A percentile compares a stretch with the other conserved stretches of the same genome.
phyloP scores from a whole-genome alignment of 345 rosid genomes.

The Erucastrum elatum region DNA sequence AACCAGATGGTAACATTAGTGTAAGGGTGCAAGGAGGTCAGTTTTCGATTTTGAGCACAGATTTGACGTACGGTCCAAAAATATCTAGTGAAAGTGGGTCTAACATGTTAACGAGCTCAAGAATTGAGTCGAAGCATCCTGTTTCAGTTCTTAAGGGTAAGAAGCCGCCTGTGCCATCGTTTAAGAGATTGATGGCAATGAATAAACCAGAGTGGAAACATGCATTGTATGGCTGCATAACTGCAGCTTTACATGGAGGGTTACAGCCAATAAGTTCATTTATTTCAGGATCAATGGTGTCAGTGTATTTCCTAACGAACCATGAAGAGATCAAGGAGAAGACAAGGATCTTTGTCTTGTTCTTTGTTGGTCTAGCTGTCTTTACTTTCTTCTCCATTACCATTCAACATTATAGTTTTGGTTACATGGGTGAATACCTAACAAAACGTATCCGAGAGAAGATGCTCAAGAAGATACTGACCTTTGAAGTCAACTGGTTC shows the following conservation, averaged over 20 bases:
- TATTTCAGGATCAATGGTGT: constrained; percentile 48
- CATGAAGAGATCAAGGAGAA: constrained; percentile 51
- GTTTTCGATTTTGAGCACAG: constrained; percentile 19
- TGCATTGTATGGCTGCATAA: constrained; percentile 48
- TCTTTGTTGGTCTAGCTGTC: constrained; percentile 48
- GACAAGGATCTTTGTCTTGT: constrained; percentile 44
- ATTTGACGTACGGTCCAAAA: constrained; percentile 41
- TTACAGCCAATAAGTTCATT: constrained; percentile 52
- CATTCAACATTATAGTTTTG: constrained; percentile 61
- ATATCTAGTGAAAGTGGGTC: constrained; percentile 45
- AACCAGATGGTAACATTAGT: not conserved
- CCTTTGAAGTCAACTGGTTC: constrained; percentile 77
- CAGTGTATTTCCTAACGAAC: constrained; percentile 44
- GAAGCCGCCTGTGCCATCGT: constrained; percentile 44
- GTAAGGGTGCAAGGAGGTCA: constrained; percentile 30
- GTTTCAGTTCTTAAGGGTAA: constrained; percentile 3
- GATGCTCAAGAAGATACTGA: constrained; percentile 60
- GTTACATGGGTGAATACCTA: constrained; percentile 60
- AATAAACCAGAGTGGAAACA: constrained; percentile 71
- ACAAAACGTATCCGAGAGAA: constrained; percentile 64
- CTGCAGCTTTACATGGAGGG: constrained; percentile 55
- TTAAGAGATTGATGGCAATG: constrained; percentile 55
- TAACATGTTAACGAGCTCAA: constrained; percentile 34
- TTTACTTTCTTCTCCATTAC: constrained; percentile 43
- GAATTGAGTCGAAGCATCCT: not conserved